Conservation (phyloP, 2,329 filamentous ascomycete species). For the Colletotrichum kahawae region DNA sequence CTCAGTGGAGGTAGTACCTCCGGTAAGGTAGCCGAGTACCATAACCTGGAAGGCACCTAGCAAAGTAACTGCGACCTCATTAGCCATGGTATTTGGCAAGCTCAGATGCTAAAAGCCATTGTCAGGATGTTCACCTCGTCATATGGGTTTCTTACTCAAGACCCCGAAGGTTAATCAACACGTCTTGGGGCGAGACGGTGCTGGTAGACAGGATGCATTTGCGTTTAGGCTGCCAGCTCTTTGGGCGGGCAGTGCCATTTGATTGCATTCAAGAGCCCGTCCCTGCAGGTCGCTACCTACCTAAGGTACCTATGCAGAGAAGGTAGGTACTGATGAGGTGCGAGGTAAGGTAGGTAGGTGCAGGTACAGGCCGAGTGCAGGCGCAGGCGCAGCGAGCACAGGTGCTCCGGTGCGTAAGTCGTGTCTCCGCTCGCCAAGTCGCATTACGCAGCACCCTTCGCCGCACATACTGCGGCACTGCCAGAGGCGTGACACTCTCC, state of each 20-base stretch:
- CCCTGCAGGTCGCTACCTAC: background rate
- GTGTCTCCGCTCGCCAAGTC: conserved; percentile 13
- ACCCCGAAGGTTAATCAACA: background rate
- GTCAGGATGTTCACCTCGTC: background rate
- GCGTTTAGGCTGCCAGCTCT: background rate
- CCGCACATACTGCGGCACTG: background rate
- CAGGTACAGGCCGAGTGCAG: background rate
- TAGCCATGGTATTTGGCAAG: background rate
- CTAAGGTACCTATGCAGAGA: background rate
- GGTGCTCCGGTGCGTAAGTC: background rate
- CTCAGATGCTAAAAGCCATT: background rate
- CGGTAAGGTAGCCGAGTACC: too few species aligned
- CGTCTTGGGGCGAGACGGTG: background rate
- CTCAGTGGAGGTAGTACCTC: too few species aligned
- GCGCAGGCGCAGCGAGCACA: background rate
- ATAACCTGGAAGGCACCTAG: too few species aligned
- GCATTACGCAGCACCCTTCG: conserved; percentile 16
- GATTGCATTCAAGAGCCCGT: background rate
- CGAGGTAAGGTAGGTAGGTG: background rate
- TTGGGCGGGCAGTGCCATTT: background rate
- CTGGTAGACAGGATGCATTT: background rate
- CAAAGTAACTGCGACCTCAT: background rate
- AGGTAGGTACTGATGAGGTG: background rate
- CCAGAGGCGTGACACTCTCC: background rate
- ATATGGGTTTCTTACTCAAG: background rate